These are phyloP conservation scores for Triticum turgidum DNA, from an alignment of 176 grass and related monocot species.

Conservation along the genomic window DNA sequence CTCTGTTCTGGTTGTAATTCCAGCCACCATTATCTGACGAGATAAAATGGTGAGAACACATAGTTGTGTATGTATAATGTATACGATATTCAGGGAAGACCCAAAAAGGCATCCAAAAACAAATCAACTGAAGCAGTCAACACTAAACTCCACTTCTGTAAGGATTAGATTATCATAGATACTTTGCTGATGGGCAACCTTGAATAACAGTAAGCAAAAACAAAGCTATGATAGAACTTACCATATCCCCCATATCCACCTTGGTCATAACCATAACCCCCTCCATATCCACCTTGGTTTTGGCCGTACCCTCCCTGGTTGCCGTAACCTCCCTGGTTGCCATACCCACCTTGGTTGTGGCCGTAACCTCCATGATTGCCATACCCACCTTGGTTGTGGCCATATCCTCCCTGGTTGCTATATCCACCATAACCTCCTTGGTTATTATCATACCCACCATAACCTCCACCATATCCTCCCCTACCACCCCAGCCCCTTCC, in stretches of 20 bases:
- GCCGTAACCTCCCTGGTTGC: constrained; percentile 21
- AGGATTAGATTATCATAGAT: background rate
- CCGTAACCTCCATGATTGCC: constrained; percentile 68
- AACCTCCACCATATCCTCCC: constrained; percentile 62
- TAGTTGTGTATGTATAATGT: background rate
- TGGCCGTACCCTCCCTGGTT: constrained; percentile 68
- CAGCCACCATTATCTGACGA: constrained; percentile 75
- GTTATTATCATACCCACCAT: constrained; percentile 63
- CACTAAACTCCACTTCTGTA: background rate
- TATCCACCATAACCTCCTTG: constrained; percentile 76
- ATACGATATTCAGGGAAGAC: background rate
- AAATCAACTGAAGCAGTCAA: constrained; percentile 6
- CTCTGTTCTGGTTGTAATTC: constrained; percentile 63
- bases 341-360: constrained; percentile 63
- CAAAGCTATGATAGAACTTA: constrained; percentile 28
- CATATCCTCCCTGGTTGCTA: constrained; percentile 64
- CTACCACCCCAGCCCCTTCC: constrained; percentile 60
- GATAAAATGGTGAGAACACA: constrained; percentile 22
- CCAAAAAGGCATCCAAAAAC: background rate
- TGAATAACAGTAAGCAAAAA: constrained; percentile 19
- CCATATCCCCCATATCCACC: constrained; percentile 73
- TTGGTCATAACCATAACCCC: constrained; percentile 79
- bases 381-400: constrained; percentile 53
- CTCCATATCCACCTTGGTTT: constrained; percentile 70
- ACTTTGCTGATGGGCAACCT: background rate